Conservation (phyloP, 2,329 filamentous ascomycete genomes). For the Colletotrichum sp. region DNA sequence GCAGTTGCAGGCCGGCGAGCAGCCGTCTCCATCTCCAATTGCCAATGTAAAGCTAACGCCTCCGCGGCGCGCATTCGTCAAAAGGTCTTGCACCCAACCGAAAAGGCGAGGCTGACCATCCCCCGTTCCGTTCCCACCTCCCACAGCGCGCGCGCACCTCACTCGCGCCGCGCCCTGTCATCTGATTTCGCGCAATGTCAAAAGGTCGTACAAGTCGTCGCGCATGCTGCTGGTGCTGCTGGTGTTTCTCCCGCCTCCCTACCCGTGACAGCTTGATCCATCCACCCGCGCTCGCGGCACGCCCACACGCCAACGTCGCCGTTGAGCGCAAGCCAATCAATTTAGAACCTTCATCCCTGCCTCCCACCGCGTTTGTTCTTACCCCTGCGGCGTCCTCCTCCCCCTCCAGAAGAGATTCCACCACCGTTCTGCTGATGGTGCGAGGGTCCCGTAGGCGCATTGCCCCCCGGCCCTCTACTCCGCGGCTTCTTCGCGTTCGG, state of each 20-base stretch:
- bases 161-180: background rate
- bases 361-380: conserved; percentile 20
- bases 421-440: conserved; percentile 6
- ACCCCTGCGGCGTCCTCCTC: conserved; percentile 8
- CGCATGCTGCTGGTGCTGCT: background rate
- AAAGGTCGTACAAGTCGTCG: conserved; percentile 12
- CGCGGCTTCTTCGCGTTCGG: conserved; percentile 16
- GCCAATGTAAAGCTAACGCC: conserved; percentile 3
- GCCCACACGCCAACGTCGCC: background rate
- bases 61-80: conserved; percentile 8
- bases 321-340: conserved; percentile 6
- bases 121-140: background rate
- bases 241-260: background rate
- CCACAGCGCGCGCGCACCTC: background rate
- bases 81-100: conserved; percentile 9
- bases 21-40: background rate
- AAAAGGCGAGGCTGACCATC: conserved; percentile 16
- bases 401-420: background rate
- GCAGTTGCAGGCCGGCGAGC: conserved; percentile 3
- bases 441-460: background rate
- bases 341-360: conserved; percentile 4
- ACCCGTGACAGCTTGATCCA: background rate
- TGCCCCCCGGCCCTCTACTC: background rate
- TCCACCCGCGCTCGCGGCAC: background rate
- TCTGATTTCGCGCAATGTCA: conserved; percentile 6